Evolutionary conservation across 1,284 basidiomycete genomes (phyloP).

Genomic region (Papiliotrema nemorosa): DNA sequence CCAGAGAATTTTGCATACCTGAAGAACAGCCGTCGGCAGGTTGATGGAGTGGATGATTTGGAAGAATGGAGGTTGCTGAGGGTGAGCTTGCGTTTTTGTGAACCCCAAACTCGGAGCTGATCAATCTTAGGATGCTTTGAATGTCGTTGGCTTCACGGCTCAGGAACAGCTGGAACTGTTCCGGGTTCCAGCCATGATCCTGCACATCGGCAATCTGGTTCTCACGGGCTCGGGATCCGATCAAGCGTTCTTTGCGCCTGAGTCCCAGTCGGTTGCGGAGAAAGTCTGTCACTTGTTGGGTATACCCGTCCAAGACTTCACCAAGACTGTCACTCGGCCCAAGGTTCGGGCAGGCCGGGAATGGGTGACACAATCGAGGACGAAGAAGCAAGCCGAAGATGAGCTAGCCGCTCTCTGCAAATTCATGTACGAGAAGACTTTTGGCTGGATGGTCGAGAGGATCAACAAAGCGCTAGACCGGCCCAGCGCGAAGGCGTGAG

Average conservation of each 20-base stretch:
- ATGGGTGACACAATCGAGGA: slow-evolving; percentile 92
- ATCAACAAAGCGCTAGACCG: slow-evolving; percentile 93
- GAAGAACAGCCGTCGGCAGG: slow-evolving; percentile 80
- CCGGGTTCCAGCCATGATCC: slow-evolving; percentile 85
- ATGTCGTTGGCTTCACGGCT: slow-evolving; percentile 61
- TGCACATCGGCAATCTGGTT: slow-evolving; percentile 92
- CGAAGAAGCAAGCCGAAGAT: slow-evolving; percentile 85
- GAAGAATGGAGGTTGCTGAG: slow-evolving; percentile 82
- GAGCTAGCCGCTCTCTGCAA: slow-evolving; percentile 92
- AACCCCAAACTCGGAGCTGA: too few species aligned
- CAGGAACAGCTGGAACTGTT: slow-evolving; percentile 90
- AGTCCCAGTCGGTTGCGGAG: slow-evolving; percentile 58
- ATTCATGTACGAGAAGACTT: slow-evolving; percentile 96
- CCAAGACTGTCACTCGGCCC: slow-evolving; percentile 79
- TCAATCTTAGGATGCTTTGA: slow-evolving; percentile 31
- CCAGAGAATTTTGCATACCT: slow-evolving; percentile 87
- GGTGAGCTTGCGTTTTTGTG: slow-evolving; percentile 56
- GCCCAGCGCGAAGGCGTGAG: slow-evolving; percentile 76
- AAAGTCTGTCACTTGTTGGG: slow-evolving; percentile 91
- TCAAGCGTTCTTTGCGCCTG: slow-evolving; percentile 78
- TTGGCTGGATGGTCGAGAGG: slow-evolving; percentile 87
- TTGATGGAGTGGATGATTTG: slow-evolving; percentile 91
- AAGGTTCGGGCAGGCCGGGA: slow-evolving; percentile 91
- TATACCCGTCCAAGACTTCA: slow-evolving; percentile 84
- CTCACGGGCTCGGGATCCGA: slow-evolving; percentile 79